These are phyloP conservation scores for Ogataea thermomethanolica DNA, from an alignment of 805 yeast species.

Conservation along the genomic window DNA sequence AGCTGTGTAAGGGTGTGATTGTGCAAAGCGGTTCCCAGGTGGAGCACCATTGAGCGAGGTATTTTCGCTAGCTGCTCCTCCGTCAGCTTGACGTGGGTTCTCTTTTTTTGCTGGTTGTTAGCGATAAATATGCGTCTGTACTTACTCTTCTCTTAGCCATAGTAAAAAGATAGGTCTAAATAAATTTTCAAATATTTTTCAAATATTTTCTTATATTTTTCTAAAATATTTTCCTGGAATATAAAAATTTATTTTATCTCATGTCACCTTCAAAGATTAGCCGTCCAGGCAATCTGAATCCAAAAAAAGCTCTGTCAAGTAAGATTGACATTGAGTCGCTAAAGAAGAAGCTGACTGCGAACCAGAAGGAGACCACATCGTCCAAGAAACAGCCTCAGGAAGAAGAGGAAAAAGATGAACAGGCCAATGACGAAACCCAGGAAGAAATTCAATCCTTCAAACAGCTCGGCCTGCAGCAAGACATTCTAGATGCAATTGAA, in stretches of 20 bases:
- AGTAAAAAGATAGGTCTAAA: background rate
- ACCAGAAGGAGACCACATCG: conserved; percentile 11
- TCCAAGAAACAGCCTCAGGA: conserved; percentile 8
- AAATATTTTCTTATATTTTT: background rate
- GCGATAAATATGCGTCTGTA: conserved; percentile 4
- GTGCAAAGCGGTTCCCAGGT: conserved; percentile 69
- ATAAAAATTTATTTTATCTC: background rate
- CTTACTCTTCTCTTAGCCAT: conserved; percentile 38
- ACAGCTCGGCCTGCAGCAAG: conserved; percentile 68
- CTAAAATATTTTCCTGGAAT: background rate
- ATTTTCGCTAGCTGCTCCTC: conserved; percentile 68
- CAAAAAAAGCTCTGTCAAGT: conserved; percentile 10
- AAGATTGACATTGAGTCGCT: conserved; percentile 29
- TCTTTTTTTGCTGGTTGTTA: conserved; percentile 57
- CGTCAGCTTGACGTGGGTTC: conserved; percentile 72
- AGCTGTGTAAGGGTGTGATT: conserved; percentile 82
- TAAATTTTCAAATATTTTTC: conserved; percentile 7
- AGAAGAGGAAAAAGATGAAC: conserved; percentile 12
- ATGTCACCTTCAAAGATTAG: conserved; percentile 20
- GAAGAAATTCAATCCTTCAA: conserved; percentile 36
- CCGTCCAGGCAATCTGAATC: conserved; percentile 3
- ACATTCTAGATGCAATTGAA: conserved; percentile 74
- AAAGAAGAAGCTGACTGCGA: conserved; percentile 26
- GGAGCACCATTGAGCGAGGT: conserved; percentile 92
- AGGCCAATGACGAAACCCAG: conserved; percentile 8